Evolutionary conservation across 208 protist genomes (phyloP), one percentile per base, ranked within the genome.

Genomic region (Trypanosoma cruzi): DNA sequence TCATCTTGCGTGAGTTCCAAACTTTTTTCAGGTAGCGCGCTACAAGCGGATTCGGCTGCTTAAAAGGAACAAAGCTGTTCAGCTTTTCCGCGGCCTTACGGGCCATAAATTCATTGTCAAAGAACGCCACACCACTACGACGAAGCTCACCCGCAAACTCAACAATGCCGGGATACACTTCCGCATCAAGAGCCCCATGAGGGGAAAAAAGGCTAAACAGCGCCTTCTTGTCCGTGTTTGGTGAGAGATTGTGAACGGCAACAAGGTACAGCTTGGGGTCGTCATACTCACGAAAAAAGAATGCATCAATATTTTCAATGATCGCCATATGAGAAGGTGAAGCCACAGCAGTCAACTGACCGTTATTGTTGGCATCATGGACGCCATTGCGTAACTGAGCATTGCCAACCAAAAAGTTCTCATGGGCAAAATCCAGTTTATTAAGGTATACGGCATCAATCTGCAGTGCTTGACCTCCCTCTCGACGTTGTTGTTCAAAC

Each of bases 201-300:
- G 79, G 89, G 70, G 84, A 89, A 73, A 94, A 92, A 55, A 94
- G 81, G 49, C 83, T 77, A 65, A 70, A 81, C 48, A 92, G 74
- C 6, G 61, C 54, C 62, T 69, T 65, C 32, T 82, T 60, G 40
- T 79, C 81, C 0, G 86, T 90, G 37, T 73, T 65, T 56, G 73
- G 44, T 50, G 71, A 60, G 13, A 92, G 76, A 53, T 90, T 92
- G 73, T 92, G 86, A 46, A 92, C 84, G 20, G 73, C 82, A 52
- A 94, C 84, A 22, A 90, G 80, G 68, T 81, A 65, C 4, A 79
- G 49, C 16, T 75, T 63, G 26, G 75, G 66, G 1, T 80, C 72
- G 2, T 64, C 59, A 62, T 85, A 80, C 49, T 77, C 81, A 22
- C 71, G 53, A 28, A 84, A 24, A 37, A 86, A 90, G 64, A 89